phyloP scores from a whole-genome alignment of 306 rosid species.

The Parietaria judaica region DNA sequence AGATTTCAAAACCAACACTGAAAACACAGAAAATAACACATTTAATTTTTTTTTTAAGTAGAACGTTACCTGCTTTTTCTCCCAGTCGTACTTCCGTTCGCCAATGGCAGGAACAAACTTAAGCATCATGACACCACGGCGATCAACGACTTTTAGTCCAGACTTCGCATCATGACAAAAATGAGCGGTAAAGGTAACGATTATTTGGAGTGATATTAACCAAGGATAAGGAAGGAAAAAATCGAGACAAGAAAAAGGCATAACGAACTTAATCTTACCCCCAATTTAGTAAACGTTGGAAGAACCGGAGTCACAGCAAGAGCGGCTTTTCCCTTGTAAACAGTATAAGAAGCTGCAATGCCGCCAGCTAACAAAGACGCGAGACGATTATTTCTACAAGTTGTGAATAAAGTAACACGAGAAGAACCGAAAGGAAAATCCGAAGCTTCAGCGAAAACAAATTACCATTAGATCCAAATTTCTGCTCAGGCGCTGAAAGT shows the following conservation, averaged over 20 bases:
- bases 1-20: neutral
- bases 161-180: slow-evolving; percentile 27
- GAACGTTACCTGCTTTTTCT: slow-evolving; percentile 31
- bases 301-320: slow-evolving; percentile 61
- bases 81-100: slow-evolving; percentile 38
- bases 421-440: neutral
- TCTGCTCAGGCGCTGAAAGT: slow-evolving; percentile 40
- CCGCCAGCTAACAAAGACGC: slow-evolving; percentile 25
- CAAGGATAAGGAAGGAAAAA: too few relatives aligned
- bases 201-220: too few relatives aligned
- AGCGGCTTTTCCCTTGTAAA: slow-evolving; percentile 91
- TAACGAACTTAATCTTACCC: slow-evolving; percentile 25
- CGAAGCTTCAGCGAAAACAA: slow-evolving; percentile 4
- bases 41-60: too few relatives aligned
- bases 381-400: neutral
- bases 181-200: too few relatives aligned
- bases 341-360: slow-evolving; percentile 50
- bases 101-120: slow-evolving; percentile 39
- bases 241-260: neutral
- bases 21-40: neutral
- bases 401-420: neutral
- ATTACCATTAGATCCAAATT: slow-evolving; percentile 47
- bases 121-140: slow-evolving; percentile 39
- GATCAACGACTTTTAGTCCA: slow-evolving; percentile 48
- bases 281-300: slow-evolving; percentile 71